Conservation (phyloP, 2,329 filamentous ascomycete species). For the Setomelanomma holmii region DNA sequence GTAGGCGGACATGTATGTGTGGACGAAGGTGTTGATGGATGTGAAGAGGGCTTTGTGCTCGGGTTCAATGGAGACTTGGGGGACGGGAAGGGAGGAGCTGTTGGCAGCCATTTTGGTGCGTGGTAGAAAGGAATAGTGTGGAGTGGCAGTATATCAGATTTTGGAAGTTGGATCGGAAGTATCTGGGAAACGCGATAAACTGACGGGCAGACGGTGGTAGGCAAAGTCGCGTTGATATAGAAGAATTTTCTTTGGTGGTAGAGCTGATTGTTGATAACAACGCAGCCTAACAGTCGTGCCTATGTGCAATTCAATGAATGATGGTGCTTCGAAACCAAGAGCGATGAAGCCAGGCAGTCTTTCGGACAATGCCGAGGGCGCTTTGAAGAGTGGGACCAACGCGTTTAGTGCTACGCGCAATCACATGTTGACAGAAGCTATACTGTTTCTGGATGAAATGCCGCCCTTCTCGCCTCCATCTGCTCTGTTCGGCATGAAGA, state of each 20-base stretch:
- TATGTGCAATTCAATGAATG: neutral
- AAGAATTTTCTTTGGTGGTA: no score
- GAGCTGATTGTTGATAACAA: neutral
- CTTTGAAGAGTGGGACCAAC: constrained; percentile 1
- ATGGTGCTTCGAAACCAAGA: neutral
- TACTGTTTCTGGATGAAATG: constrained; percentile 4
- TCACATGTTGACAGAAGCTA: constrained; percentile 32
- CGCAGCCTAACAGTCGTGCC: neutral
- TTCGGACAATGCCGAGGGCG: constrained; percentile 1
- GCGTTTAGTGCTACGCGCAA: constrained; percentile 27
- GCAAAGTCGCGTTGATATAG: no score
- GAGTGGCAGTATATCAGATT: no score
- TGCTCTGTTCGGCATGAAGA: no score
- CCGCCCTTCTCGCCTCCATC: constrained; percentile 9
- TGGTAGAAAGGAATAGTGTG: neutral
- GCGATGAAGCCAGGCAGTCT: neutral
- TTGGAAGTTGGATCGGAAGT: no score
- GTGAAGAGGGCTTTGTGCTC: constrained; percentile 32
- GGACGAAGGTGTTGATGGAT: constrained; percentile 40
- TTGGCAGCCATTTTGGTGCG: constrained; percentile 19
- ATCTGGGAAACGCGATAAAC: no score
- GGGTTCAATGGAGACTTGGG: constrained; percentile 31
- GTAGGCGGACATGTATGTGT: constrained; percentile 47
- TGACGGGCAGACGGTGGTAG: no score
- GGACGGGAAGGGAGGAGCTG: constrained; percentile 18